Evolutionary conservation across 1,284 basidiomycete species (phyloP), one percentile per base, ranked within the genome.

Genomic region (Hypsizygus ulmarius): DNA sequence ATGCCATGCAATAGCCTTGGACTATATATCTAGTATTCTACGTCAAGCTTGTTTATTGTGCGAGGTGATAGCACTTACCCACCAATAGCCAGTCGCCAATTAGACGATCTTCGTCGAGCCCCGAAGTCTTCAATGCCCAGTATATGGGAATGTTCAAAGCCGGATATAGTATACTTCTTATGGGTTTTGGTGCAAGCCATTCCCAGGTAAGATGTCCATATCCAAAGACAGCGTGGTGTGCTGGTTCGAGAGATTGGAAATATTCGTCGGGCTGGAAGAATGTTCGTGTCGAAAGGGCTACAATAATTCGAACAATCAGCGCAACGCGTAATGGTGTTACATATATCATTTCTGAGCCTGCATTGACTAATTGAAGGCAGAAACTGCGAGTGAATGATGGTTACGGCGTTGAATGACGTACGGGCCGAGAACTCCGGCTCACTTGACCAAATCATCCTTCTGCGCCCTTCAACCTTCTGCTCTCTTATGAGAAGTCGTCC

Each of bases 231-330:
- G 87, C 67, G 44, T 75, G 75, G 64, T 98, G 90, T 0, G 97
- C 97, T 25, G 93, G 88, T 64, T 99, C 97, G 35, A 97, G 78
- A 7, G 93, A 82, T 64, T 99, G 97, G 61, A 88, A 98, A 69
- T 92, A 97, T 70, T 99, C 97, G 68, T 99, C 97, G 1, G 97
- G 96, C 65, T 98, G 95, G 65, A 99, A 99, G 71, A 90, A 92
- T 0, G 94, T 93, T 42, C 80, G 78, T 0, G 91, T 94, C 18
- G 74, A 68, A 10, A 94, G 62, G 0, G 89, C 86, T 36, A 89
- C 70, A 4, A 70, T 51, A 39, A 87, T 61, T 38, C 88, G 82
- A 55, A 81, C 59, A 36, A 57, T 39, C 19, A 83, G 53, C 9
- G 73, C 67, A 41, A 65, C 49, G 37, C 37, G 53, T 18, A 52